A percentile compares a stretch with the other conserved stretches of the same genome.
Conservation (phyloP, 2,329 filamentous ascomycete genomes). For the Fusarium succisae region DNA sequence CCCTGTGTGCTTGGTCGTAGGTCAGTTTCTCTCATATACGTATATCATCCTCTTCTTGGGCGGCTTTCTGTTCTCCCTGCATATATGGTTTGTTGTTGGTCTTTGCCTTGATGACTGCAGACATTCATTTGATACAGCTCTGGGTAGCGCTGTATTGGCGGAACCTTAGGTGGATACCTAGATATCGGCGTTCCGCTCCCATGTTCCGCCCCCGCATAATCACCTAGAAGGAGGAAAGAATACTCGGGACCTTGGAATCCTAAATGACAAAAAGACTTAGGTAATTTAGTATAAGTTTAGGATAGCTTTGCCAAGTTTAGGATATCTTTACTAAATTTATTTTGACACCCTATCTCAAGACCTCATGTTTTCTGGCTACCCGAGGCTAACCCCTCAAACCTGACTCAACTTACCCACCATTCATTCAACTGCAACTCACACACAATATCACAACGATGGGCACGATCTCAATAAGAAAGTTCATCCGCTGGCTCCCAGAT, state of each 20-base stretch:
- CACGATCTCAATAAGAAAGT: slow-evolving; percentile 66
- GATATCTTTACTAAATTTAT: too few relatives aligned
- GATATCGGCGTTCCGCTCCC: neutral
- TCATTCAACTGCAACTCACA: neutral
- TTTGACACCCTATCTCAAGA: too few relatives aligned
- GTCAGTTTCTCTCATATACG: fast-evolving
- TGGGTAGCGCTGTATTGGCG: neutral
- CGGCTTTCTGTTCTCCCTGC: neutral
- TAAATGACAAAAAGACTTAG: too few relatives aligned
- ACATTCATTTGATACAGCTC: neutral
- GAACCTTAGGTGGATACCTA: neutral
- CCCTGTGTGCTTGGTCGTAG: fast-evolving
- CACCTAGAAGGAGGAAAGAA: too few relatives aligned
- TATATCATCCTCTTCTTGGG: fast-evolving
- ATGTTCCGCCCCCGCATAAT: slow-evolving; percentile 20
- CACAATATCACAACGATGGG: slow-evolving; percentile 36
- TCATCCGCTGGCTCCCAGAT: slow-evolving; percentile 66
- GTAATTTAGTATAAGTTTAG: too few relatives aligned
- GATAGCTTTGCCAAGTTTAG: too few relatives aligned
- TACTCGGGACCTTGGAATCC: too few relatives aligned
- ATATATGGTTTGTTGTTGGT: neutral
- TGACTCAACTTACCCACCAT: neutral
- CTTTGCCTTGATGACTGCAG: neutral
- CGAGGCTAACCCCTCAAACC: neutral
- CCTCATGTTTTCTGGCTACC: too few relatives aligned